These are phyloP conservation scores for Lablab purpureus DNA, from an alignment of 306 rosid species.

Conservation along the genomic window DNA sequence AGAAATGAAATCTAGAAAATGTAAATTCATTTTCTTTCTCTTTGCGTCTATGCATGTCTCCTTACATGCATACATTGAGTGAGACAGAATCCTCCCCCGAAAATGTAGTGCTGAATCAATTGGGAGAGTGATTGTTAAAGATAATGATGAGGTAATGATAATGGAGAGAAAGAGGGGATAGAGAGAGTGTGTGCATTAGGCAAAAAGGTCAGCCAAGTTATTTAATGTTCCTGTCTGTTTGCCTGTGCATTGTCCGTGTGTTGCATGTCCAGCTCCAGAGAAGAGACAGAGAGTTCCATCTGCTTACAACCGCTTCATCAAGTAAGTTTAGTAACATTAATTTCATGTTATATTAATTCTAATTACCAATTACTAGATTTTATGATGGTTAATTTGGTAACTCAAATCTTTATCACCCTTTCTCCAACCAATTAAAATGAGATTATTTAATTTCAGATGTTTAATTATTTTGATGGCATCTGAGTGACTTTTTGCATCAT, in stretches of 20 bases:
- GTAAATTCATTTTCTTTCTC: conserved; percentile 5
- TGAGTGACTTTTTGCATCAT: conserved; percentile 5
- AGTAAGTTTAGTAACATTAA: conserved; percentile 61
- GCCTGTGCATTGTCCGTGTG: conserved; percentile 50
- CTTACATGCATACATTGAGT: conserved; percentile 48
- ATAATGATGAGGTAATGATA: conserved; percentile 64
- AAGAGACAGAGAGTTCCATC: conserved; percentile 99
- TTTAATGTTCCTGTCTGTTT: conserved; percentile 55
- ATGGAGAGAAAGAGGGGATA: conserved; percentile 24
- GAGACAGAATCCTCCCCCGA: conserved; percentile 51
- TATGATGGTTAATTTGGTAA: neutral
- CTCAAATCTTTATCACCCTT: neutral
- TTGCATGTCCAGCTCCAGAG: conserved; percentile 88
- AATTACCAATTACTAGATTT: neutral
- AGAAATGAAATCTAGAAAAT: neutral
- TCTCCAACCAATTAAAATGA: neutral
- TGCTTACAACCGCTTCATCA: conserved; percentile 99
- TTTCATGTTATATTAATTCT: neutral
- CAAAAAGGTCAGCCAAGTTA: conserved; percentile 48
- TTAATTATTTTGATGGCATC: neutral
- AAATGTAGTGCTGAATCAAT: conserved; percentile 56
- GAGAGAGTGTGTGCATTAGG: conserved; percentile 13
- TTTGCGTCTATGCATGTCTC: conserved; percentile 38
- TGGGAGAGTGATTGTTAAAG: conserved; percentile 55
- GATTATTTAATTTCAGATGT: neutral